phyloP scores from a whole-genome alignment of 2,329 filamentous ascomycete species.

The Trichoderma breve region DNA sequence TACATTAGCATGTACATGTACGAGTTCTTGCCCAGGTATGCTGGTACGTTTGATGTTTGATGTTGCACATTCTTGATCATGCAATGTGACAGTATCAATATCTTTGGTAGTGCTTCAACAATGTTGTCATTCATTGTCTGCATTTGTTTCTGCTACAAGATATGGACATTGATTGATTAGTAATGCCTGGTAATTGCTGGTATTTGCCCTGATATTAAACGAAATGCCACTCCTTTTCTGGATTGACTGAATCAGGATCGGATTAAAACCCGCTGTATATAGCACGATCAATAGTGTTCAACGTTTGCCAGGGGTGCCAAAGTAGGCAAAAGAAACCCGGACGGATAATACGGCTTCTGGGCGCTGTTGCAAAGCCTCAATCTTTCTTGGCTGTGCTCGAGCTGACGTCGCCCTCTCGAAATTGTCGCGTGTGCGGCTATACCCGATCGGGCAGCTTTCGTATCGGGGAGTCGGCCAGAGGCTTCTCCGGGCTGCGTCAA shows the following conservation, averaged over 20 bases:
- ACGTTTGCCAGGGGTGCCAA: not conserved
- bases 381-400: not conserved
- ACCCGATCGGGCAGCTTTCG: not conserved
- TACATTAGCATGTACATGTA: not conserved
- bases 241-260: not conserved
- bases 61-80: not conserved
- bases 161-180: not conserved
- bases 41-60: not conserved
- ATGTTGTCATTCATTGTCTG: not conserved
- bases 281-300: not conserved
- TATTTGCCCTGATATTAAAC: not conserved
- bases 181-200: not conserved
- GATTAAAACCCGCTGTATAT: too few relatives aligned
- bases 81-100: too few relatives aligned
- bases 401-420: constrained; percentile 5
- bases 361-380: not conserved
- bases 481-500: not conserved
- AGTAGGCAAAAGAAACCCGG: not conserved
- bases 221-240: not conserved
- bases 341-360: constrained; percentile 2
- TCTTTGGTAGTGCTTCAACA: not conserved
- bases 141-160: not conserved
- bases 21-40: not conserved
- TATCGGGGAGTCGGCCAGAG: not conserved
- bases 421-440: not conserved